Conservation (phyloP, 345 rosid genomes). For the Bruguiera parviflora region DNA sequence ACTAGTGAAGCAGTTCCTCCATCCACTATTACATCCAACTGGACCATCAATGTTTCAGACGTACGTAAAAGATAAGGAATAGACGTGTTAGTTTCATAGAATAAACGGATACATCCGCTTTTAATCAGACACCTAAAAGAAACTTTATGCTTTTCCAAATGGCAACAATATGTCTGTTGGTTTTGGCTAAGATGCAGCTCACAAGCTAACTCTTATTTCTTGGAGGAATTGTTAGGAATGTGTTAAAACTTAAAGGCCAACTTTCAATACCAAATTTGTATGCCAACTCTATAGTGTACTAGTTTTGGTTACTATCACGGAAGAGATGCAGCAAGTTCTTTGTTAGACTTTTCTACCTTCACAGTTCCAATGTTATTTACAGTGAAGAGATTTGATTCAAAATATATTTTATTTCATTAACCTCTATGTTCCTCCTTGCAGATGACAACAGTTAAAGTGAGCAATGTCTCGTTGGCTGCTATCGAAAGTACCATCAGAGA, state of each 20-base stretch:
- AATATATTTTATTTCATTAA: not conserved
- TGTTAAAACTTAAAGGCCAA: not conserved
- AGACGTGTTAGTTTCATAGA: too few species aligned
- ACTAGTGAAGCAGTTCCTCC: not conserved
- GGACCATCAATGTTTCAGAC: not conserved
- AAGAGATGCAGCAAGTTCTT: not conserved
- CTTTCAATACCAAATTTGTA: not conserved
- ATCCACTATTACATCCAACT: not conserved
- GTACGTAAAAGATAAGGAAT: not conserved
- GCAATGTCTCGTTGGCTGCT: constrained; percentile 67
- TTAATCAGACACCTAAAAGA: not conserved
- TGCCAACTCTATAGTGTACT: too few species aligned
- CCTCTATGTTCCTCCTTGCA: constrained; percentile 18
- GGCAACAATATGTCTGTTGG: not conserved
- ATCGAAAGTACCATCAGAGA: constrained; percentile 63
- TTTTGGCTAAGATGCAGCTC: not conserved
- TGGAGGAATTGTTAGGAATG: not conserved
- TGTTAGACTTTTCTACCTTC: not conserved
- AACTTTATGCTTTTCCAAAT: not conserved
- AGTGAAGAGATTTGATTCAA: not conserved
- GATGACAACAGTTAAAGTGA: constrained; percentile 46
- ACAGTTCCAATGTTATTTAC: too few species aligned
- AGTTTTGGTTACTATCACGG: not conserved
- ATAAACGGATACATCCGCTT: not conserved
- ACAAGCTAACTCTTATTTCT: not conserved